Evolutionary conservation across 495 filamentous ascomycete species (phyloP).

Genomic region (Lichina pygmaea): DNA sequence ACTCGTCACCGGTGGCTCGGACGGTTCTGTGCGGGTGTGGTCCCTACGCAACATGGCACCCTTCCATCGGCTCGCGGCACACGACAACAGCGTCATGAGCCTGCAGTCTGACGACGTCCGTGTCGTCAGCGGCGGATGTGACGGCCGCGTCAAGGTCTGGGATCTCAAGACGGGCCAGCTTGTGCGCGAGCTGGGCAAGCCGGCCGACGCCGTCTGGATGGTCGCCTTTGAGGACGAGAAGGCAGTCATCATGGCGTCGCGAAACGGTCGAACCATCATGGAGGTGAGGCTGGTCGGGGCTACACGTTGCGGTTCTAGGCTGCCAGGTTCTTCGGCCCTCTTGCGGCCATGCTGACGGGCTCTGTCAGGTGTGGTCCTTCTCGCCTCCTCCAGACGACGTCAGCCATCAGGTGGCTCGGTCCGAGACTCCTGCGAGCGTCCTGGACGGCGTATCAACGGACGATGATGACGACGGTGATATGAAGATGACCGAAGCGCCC

Average conservation of each 20-base stretch:
- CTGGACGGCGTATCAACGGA: conserved; percentile 1
- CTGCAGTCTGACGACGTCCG: conserved; percentile 87
- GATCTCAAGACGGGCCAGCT: conserved; percentile 70
- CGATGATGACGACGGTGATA: conserved; percentile 1
- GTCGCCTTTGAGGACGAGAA: conserved; percentile 98
- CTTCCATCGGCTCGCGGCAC: conserved; percentile 85
- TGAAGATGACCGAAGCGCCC: conserved; percentile 1
- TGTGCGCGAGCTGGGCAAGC: conserved; percentile 71
- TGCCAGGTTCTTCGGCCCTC: not conserved
- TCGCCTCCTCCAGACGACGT: conserved; percentile 3
- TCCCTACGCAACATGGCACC: conserved; percentile 66
- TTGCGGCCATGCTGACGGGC: not conserved
- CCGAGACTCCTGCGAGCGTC: conserved; percentile 1
- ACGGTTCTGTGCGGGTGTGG: conserved; percentile 90
- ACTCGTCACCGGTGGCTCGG: conserved; percentile 84
- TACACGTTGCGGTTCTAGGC: not conserved
- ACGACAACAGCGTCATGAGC: conserved; percentile 94
- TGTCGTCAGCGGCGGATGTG: conserved; percentile 83
- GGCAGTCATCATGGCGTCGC: conserved; percentile 78
- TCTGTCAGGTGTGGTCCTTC: conserved; percentile 4
- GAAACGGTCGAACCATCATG: conserved; percentile 72
- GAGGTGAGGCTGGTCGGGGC: conserved; percentile 34
- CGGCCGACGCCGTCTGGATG: conserved; percentile 86
- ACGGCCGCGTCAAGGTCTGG: conserved; percentile 94
- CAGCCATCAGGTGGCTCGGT: not conserved